Base-by-base conservation (phyloP, 305 asterid genomes). In the Ajuga reptans region DNA sequence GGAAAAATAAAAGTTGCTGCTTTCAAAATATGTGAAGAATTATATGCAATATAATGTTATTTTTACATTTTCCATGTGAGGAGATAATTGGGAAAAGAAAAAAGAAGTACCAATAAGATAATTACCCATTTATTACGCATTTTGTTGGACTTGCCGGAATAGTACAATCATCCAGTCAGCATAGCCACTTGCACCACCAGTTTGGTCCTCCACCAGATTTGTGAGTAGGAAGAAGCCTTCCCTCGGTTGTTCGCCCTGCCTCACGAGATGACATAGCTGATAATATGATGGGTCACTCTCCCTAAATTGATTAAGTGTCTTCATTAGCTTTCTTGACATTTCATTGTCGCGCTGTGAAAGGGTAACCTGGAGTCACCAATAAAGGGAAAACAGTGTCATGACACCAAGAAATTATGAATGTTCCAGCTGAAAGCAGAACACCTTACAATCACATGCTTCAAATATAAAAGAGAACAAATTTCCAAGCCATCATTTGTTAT, bases 201-300 rank as follows among this genome's bases (percentile, higher is more conserved):
- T 73, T 68, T 84, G 88, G 81, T 93, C 97, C 84, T 93, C 99
- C 12, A 93, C 88, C 4, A 93, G 83, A 81, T 89, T 82, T 21
- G 89, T 71, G 68, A 91, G 97, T 57, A 92, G 78, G 77, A 85
- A 81, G 80, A 82, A 87, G 45, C 92, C 91, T 89, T 93, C 99
- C 73, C 97, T 85, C 1, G 99, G 99, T 71, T 89, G 96, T 78
- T 93, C 99, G n/a, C 96, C 97, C 86, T 93, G 99, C 85, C 96
- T 85, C 88, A 93, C 92, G 29, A 87, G 86, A 81, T 89, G 95
- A 72, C 87, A 83, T 21, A 84, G 79, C 80, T 91, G 96, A 79
- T 67, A 89, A 74, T 87, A 87, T 6, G 99, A 83, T 1, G 80
- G 92, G 68, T 91, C 96, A 11, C 80, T 84, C 77, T 80, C 86